Conservation (phyloP, 2,329 filamentous ascomycete genomes). For the Diplodia mutila region DNA sequence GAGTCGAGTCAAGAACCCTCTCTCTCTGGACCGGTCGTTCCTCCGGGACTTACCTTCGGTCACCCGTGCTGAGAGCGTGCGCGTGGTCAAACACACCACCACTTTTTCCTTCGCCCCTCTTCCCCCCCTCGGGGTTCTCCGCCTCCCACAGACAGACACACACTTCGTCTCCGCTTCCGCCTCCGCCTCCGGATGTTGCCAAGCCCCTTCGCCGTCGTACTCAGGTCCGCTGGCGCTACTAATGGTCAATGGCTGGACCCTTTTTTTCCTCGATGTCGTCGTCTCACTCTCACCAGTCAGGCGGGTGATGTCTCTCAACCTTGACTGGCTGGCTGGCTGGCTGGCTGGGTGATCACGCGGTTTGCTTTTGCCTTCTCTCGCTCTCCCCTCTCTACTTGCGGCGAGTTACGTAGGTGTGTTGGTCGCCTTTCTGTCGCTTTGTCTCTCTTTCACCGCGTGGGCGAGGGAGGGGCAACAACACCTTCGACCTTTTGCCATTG, state of each 20-base stretch:
- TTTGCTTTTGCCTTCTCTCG: not conserved
- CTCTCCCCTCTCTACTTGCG: not conserved
- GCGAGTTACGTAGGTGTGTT: not conserved
- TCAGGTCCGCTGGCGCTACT: not conserved
- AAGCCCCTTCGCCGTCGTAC: not conserved
- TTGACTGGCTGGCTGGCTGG: not conserved
- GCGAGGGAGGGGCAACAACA: not conserved
- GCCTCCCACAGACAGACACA: not conserved
- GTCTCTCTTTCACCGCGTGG: not conserved
- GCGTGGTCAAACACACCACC: not conserved
- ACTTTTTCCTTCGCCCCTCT: not conserved
- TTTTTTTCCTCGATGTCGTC: not conserved
- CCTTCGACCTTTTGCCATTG: not conserved
- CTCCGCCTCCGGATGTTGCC: not conserved
- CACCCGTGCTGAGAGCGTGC: not conserved
- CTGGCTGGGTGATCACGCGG: not conserved
- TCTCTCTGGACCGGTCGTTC: not conserved
- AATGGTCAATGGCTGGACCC: slow-evolving; percentile 2
- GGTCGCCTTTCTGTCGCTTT: not conserved
- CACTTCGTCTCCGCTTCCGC: not conserved
- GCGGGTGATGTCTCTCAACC: not conserved
- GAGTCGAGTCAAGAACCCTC: not conserved
- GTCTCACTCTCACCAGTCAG: not conserved
- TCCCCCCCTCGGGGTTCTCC: not conserved
- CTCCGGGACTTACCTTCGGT: not conserved